Percentiles rank a stretch among this genome's conserved stretches.
These are phyloP conservation scores for Triangularia setosa DNA, from an alignment of 2,329 filamentous ascomycete species.

Conservation along the genomic window DNA sequence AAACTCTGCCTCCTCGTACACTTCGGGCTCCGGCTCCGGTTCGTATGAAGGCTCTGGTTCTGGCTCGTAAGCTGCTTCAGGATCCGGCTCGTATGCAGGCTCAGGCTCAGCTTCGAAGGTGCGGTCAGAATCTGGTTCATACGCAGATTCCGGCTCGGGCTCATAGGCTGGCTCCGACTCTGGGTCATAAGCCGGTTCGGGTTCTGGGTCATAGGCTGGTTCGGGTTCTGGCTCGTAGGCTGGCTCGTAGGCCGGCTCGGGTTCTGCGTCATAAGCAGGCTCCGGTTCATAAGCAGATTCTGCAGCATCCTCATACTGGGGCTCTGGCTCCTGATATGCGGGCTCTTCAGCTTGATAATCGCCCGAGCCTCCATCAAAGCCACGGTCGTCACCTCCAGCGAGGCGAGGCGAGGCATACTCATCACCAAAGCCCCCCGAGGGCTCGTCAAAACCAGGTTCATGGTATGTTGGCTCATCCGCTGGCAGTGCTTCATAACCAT, in stretches of 20 bases:
- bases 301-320: neutral
- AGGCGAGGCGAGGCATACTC: neutral
- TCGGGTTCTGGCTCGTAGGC: neutral
- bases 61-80: neutral
- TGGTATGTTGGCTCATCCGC: neutral
- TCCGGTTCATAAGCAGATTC: neutral
- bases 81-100: neutral
- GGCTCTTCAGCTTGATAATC: neutral
- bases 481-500: neutral
- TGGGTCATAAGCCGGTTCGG: neutral
- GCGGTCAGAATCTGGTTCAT: neutral
- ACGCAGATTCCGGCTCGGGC: neutral
- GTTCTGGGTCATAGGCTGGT: neutral
- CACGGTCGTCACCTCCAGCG: neutral
- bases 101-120: neutral
- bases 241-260: neutral
- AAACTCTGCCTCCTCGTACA: no score
- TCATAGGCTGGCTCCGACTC: neutral
- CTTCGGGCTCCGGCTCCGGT: neutral
- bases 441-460: neutral
- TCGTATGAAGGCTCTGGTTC: neutral
- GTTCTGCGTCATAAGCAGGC: neutral
- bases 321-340: neutral
- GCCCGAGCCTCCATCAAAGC: neutral
- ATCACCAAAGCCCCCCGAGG: neutral